Percentiles rank a stretch among this genome's conserved stretches.
Evolutionary conservation across 306 rosid genomes (phyloP).

Genomic region (Fagus crenata): DNA sequence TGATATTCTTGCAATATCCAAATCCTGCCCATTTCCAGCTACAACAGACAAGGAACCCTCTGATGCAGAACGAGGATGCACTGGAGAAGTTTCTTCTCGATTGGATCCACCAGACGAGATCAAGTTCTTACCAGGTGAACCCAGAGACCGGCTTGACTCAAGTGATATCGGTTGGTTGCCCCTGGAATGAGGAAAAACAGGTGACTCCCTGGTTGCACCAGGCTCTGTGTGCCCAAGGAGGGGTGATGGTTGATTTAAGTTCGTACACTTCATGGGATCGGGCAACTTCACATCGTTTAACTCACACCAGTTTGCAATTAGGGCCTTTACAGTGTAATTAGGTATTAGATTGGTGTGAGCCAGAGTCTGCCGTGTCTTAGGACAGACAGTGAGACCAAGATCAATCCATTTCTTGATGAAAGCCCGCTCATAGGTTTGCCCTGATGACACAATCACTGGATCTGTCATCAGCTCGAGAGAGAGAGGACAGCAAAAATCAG

Average conservation of each 20-base stretch:
- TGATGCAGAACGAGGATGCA: conserved; percentile 75
- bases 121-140: conserved; percentile 50
- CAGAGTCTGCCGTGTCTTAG: conserved; percentile 90
- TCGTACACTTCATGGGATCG: conserved; percentile 52
- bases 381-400: conserved; percentile 90
- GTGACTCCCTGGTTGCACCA: conserved; percentile 57
- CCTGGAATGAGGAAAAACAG: conserved; percentile 56
- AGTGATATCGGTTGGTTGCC: conserved; percentile 56
- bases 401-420: conserved; percentile 93
- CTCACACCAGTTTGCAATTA: conserved; percentile 91
- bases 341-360: conserved; percentile 77
- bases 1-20: conserved; percentile 52
- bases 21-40: conserved; percentile 49
- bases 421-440: conserved; percentile 93
- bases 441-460: conserved; percentile 98
- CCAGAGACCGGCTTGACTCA: conserved; percentile 57
- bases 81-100: conserved; percentile 59
- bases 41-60: conserved; percentile 68
- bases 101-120: conserved; percentile 47
- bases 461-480: conserved; percentile 97
- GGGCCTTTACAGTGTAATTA: conserved; percentile 81
- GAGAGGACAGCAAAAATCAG: conserved; percentile 98
- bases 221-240: conserved; percentile 61
- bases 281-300: conserved; percentile 78
- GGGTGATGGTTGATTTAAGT: conserved; percentile 54